Percentiles rank a stretch among this genome's conserved stretches.
Evolutionary conservation across 1,284 basidiomycete genomes (phyloP).

Genomic region (Leccinum solheimii): DNA sequence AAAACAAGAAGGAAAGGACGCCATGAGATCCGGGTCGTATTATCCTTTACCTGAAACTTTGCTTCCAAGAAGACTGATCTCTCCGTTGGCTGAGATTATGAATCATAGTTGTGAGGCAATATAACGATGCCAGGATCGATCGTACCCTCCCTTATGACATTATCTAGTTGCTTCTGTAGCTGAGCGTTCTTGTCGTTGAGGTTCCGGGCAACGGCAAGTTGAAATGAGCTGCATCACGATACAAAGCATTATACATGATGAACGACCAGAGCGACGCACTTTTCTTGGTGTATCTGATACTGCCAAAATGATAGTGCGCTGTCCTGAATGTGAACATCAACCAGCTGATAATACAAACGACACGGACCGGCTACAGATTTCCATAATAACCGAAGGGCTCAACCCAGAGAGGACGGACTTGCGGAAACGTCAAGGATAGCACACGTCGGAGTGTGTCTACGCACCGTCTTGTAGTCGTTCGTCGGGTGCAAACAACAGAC

Average conservation of each 20-base stretch:
- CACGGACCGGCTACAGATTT: slow-evolving; percentile 73
- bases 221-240: slow-evolving; percentile 60
- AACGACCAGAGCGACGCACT: slow-evolving; percentile 41
- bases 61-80: slow-evolving; percentile 67
- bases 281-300: slow-evolving; percentile 83
- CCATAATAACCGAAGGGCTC: slow-evolving; percentile 68
- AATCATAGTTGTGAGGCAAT: slow-evolving; percentile 4
- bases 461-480: slow-evolving; percentile 83
- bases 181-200: slow-evolving; percentile 78
- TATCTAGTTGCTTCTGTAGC: slow-evolving; percentile 78
- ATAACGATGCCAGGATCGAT: not conserved
- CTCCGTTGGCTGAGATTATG: slow-evolving; percentile 61
- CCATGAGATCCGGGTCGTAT: not conserved
- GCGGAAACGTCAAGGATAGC: slow-evolving; percentile 12
- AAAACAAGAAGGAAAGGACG: slow-evolving; percentile 4
- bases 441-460: slow-evolving; percentile 36
- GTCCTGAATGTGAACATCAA: slow-evolving; percentile 13
- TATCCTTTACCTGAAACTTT: slow-evolving; percentile 57
- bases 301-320: slow-evolving; percentile 86
- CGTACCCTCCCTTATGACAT: slow-evolving; percentile 74
- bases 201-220: slow-evolving; percentile 76
- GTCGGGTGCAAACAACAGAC: slow-evolving; percentile 76
- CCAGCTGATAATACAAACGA: not conserved
- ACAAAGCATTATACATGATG: slow-evolving; percentile 2
- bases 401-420: slow-evolving; percentile 84